phyloP scores from a whole-genome alignment of 495 filamentous ascomycete genomes.

The Aspergillus steynii region DNA sequence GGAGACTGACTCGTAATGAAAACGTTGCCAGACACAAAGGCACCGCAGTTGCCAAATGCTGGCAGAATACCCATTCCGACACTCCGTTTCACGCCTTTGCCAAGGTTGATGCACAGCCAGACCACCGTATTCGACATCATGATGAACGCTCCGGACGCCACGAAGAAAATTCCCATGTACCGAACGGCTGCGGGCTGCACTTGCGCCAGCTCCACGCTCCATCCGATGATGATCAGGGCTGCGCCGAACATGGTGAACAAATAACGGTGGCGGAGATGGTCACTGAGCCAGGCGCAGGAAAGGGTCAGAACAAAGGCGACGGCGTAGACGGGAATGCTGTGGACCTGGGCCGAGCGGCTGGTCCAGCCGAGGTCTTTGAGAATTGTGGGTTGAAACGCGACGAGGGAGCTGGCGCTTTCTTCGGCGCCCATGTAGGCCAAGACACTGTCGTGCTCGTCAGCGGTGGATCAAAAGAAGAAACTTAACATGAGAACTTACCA shows the following conservation, averaged over 20 bases:
- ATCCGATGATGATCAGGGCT: slow-evolving; percentile 48
- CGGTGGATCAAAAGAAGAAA: no score
- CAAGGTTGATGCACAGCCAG: slow-evolving; percentile 56
- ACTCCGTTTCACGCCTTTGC: slow-evolving; percentile 57
- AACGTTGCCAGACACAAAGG: slow-evolving; percentile 54
- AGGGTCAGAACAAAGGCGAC: slow-evolving; percentile 50
- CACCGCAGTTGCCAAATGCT: slow-evolving; percentile 55
- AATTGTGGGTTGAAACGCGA: slow-evolving; percentile 58
- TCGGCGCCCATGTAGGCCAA: slow-evolving; percentile 46
- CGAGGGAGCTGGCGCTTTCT: slow-evolving; percentile 49
- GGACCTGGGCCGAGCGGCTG: slow-evolving; percentile 47
- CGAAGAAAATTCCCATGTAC: slow-evolving; percentile 52
- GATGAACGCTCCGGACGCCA: slow-evolving; percentile 48
- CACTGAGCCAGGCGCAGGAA: slow-evolving; percentile 43
- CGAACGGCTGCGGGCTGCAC: slow-evolving; percentile 33
- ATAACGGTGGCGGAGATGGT: slow-evolving; percentile 50
- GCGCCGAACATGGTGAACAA: slow-evolving; percentile 50
- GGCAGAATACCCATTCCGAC: slow-evolving; percentile 52
- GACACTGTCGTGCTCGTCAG: background rate
- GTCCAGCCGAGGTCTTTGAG: slow-evolving; percentile 57
- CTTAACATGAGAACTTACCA: slow-evolving; percentile 11
- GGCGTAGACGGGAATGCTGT: slow-evolving; percentile 56
- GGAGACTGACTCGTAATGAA: slow-evolving; percentile 51
- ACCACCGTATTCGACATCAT: slow-evolving; percentile 44
- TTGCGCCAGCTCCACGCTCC: slow-evolving; percentile 48